Evolutionary conservation across 2,329 filamentous ascomycete species (phyloP), one percentile per base, ranked within the genome.

Genomic region (Cladophialophora immunda): DNA sequence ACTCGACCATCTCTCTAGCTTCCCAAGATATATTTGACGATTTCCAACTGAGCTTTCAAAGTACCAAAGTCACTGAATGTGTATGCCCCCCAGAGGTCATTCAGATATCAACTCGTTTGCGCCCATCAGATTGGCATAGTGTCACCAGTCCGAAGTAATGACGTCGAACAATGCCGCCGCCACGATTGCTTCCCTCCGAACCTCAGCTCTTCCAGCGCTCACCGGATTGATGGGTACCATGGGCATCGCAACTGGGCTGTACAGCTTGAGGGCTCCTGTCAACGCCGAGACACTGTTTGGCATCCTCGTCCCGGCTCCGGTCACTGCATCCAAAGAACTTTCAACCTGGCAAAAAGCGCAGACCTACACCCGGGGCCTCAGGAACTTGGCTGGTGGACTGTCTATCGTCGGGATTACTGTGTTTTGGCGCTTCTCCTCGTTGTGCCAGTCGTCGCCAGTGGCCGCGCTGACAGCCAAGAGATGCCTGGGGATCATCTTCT

Each of bases 401-500:
- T 45, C 57, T 13, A 59, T 59, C 2, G 38, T 59, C 13, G 57
- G 57, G 7, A 59, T 59, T 17, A 59, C 57, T 3, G 22, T 36
- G 7, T 50, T 59, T 19, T 59, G 57, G 57, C 57, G 30, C 15
- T 59, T 59, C 57, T 47, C 36, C 17, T 22, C 57, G 15, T n/a
- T 59, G 38, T 59, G 57, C 17, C 36, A 47, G 57, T 38, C 57
- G 36, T 47, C 57, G 36, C 57, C 38, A 9, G 36, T 59, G 27
- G 57, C 57, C 4, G 25, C 29, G 4, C 22, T 50, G n/a, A 41
- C 27, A 15, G 57, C 57, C 22, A 45, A 50, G n/a, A 38, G 57
- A 19, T 47, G 57, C 27, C 30, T 59, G 38, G 57, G 57, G 25
- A 47, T 59, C 25, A 34, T 59, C 38, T 59, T 59, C 57, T 25